Conservation (phyloP, 1,284 basidiomycete genomes). For the Phaffia rhodozyma region DNA sequence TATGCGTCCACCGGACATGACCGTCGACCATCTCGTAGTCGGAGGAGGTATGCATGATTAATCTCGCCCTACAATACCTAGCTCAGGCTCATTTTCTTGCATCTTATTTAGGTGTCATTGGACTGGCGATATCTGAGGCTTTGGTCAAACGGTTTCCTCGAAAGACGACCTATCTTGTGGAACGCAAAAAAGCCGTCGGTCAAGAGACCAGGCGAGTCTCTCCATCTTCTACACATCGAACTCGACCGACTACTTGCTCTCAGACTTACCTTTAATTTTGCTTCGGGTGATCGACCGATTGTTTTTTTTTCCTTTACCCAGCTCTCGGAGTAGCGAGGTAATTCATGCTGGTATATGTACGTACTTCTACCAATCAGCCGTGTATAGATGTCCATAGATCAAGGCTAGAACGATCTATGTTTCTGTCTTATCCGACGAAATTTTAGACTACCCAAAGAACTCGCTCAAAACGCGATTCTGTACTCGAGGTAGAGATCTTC, state of each 20-base stretch:
- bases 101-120: slow-evolving; percentile 54
- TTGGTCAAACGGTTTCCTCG: slow-evolving; percentile 54
- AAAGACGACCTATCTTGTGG: slow-evolving; percentile 72
- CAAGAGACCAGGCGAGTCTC: slow-evolving; percentile 63
- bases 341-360: slow-evolving; percentile 63
- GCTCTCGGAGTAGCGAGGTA: slow-evolving; percentile 51
- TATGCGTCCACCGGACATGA: too few relatives aligned
- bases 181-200: slow-evolving; percentile 59
- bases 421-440: slow-evolving; percentile 32
- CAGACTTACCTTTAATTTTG: too few relatives aligned
- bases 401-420: slow-evolving; percentile 20
- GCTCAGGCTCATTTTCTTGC: too few relatives aligned
- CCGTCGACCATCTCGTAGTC: too few relatives aligned
- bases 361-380: neutral
- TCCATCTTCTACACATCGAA: neutral
- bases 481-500: slow-evolving; percentile 68
- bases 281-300: too few relatives aligned
- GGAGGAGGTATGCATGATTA: too few relatives aligned
- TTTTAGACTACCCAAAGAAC: slow-evolving; percentile 66
- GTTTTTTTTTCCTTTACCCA: too few relatives aligned
- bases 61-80: too few relatives aligned
- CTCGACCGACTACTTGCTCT: too few relatives aligned
- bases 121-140: slow-evolving; percentile 71
- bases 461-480: slow-evolving; percentile 83
- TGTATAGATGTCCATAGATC: neutral